Evolutionary conservation across 2,329 filamentous ascomycete species (phyloP), one percentile per base, ranked within the genome.

Genomic region (Beauveria pseudobassiana): DNA sequence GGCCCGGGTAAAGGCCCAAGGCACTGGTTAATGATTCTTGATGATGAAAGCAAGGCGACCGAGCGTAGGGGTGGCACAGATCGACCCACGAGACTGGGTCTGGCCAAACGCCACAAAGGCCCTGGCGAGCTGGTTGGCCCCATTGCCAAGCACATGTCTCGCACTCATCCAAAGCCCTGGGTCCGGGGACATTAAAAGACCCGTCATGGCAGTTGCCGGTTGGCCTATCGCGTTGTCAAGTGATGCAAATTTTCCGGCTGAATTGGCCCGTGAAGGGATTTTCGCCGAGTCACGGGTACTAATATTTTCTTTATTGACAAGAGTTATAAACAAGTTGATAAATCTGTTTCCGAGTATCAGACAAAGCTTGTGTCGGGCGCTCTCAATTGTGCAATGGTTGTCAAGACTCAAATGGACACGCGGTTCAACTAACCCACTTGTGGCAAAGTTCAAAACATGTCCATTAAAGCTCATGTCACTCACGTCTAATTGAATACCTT

Each of bases 101-200:
- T 42, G 9, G 16, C 38, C 16, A 20, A 24, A 28, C 28, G 42
- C 42, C 42, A 48, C 42, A 22, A 9, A 16, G 38, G 7, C 20
- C 20, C 20, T 24, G 18, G 45, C 20, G 5, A 12, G 24, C 45
- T 48, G 45, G 45, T 38, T 38, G 34, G 34, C 34, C 34, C 34
- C 34, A 14, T 38, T 50, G 48, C 48, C 54, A 30, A 28, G 42
- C 30, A 12, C 26, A 8, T 56, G 54, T 57, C 26, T 57, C 43
- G 40, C 28, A 20, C 42, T 57, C 54, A 57, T 57, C 54, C 54
- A 48, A 48, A 46, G 26, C n/a, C 12, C 54, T 48, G 54, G 54
- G 54, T 48, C 54, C 26, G 42, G 54, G 54, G 54, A 48, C 43
- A 57, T 57, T 24, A 26, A 22, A 38, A 38, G 12, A 38, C 34